A percentile compares a stretch with the other conserved stretches of the same genome.
Conservation (phyloP, 1,139 yeast genomes). For the Blastobotrys capitulatus region DNA sequence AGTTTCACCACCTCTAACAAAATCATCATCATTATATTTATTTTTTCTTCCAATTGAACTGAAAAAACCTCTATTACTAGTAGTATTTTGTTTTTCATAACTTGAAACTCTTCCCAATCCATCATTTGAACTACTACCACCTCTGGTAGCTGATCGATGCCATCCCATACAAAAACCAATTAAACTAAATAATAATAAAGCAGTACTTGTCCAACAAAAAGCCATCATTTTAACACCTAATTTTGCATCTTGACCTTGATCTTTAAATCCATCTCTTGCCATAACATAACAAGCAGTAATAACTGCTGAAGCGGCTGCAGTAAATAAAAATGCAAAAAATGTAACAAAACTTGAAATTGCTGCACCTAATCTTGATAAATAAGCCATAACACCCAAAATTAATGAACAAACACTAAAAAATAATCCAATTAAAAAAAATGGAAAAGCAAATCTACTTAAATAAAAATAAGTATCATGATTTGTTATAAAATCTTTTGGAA, state of each 20-base stretch:
- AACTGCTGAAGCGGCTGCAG: constrained; percentile 52
- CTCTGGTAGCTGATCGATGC: constrained; percentile 15
- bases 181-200: constrained; percentile 38
- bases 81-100: background rate
- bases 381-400: constrained; percentile 35
- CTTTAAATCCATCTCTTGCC: constrained; percentile 52
- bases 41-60: constrained; percentile 12
- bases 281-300: constrained; percentile 60
- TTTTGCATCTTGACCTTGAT: constrained; percentile 42
- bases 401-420: constrained; percentile 50
- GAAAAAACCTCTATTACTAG: constrained; percentile 16
- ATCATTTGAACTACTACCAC: too few relatives aligned
- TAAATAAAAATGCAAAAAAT: constrained; percentile 47
- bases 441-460: constrained; percentile 62
- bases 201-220: constrained; percentile 58
- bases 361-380: constrained; percentile 32
- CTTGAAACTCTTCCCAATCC: background rate
- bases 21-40: constrained; percentile 4
- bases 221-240: constrained; percentile 59
- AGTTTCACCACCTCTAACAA: constrained; percentile 13
- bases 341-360: constrained; percentile 33
- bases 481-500: constrained; percentile 46
- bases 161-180: constrained; percentile 31
- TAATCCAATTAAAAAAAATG: constrained; percentile 57
- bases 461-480: constrained; percentile 50